Conservation (phyloP, 352 stramenopile species). For the Peronospora destructor region DNA sequence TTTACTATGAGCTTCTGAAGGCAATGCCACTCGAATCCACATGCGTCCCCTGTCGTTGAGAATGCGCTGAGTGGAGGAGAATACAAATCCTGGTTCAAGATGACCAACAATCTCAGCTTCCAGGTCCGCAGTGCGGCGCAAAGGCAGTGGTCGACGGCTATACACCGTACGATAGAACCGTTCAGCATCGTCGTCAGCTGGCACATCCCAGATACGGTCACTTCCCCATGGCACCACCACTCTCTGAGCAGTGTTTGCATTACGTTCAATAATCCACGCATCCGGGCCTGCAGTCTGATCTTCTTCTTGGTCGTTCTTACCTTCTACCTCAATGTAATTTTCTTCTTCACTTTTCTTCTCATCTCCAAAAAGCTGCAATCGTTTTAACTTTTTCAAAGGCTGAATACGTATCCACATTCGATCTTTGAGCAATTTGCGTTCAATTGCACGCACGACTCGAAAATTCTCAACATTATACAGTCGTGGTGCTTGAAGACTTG, state of each 20-base stretch:
- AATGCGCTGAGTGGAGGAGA: constrained; percentile 43
- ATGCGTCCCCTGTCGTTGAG: constrained; percentile 51
- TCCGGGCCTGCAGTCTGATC: constrained; percentile 13
- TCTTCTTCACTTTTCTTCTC: constrained; percentile 22
- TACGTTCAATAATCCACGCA: constrained; percentile 72
- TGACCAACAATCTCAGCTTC: constrained; percentile 52
- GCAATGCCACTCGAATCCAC: constrained; percentile 55
- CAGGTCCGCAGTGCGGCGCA: constrained; percentile 39
- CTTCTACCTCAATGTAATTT: constrained; percentile 6
- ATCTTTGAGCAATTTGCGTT: constrained; percentile 70
- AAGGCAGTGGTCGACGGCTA: constrained; percentile 40
- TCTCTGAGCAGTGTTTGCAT: constrained; percentile 59
- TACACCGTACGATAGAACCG: constrained; percentile 73
- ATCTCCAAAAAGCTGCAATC: constrained; percentile 4
- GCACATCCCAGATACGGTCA: constrained; percentile 23
- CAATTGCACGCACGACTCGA: constrained; percentile 45
- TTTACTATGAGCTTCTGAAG: constrained; percentile 13
- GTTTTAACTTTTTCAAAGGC: constrained; percentile 9
- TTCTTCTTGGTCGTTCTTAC: constrained; percentile 21
- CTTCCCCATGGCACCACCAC: constrained; percentile 56
- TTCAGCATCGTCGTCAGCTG: constrained; percentile 35
- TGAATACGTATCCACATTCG: constrained; percentile 60
- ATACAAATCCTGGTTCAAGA: constrained; percentile 43
- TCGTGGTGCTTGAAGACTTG: constrained; percentile 51
- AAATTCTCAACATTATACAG: constrained; percentile 49